Conservation (phyloP, 805 yeast species). For the Hanseniaspora meyeri region DNA sequence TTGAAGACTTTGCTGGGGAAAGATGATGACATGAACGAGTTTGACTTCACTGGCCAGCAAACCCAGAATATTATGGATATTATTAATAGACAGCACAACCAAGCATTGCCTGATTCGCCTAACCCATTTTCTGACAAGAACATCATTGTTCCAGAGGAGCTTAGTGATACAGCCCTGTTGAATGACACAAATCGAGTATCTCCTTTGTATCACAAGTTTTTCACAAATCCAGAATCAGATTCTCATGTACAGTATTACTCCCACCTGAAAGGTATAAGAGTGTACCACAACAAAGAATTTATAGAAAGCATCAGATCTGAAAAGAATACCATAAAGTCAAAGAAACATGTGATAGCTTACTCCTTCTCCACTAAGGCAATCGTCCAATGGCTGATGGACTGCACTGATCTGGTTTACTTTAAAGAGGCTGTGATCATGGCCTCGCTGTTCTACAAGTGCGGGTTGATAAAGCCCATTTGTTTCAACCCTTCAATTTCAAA, state of each 20-base stretch:
- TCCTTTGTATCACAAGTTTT: slow-evolving; percentile 64
- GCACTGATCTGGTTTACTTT: slow-evolving; percentile 54
- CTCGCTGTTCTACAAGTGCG: slow-evolving; percentile 35
- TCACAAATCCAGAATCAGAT: slow-evolving; percentile 82
- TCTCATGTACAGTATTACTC: slow-evolving; percentile 69
- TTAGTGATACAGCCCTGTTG: slow-evolving; percentile 7
- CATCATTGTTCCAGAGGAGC: background rate
- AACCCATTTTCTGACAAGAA: background rate
- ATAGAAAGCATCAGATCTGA: background rate
- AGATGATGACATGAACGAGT: slow-evolving; percentile 27
- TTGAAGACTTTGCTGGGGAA: slow-evolving; percentile 26
- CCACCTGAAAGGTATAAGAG: slow-evolving; percentile 50
- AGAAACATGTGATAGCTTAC: slow-evolving; percentile 25
- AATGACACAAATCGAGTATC: slow-evolving; percentile 28
- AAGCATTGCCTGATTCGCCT: slow-evolving; percentile 13
- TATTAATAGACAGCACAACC: slow-evolving; percentile 10
- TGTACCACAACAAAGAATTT: slow-evolving; percentile 36
- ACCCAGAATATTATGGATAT: background rate
- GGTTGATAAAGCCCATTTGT: slow-evolving; percentile 37
- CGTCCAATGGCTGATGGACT: slow-evolving; percentile 82
- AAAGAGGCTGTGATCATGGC: slow-evolving; percentile 45
- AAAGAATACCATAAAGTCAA: slow-evolving; percentile 11
- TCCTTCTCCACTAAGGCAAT: slow-evolving; percentile 64
- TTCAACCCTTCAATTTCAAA: slow-evolving; percentile 28
- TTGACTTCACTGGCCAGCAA: slow-evolving; percentile 19